Evolutionary conservation across 768 basidiomycete species (phyloP).

Genomic region (Agaricus sinodeliciosus): DNA sequence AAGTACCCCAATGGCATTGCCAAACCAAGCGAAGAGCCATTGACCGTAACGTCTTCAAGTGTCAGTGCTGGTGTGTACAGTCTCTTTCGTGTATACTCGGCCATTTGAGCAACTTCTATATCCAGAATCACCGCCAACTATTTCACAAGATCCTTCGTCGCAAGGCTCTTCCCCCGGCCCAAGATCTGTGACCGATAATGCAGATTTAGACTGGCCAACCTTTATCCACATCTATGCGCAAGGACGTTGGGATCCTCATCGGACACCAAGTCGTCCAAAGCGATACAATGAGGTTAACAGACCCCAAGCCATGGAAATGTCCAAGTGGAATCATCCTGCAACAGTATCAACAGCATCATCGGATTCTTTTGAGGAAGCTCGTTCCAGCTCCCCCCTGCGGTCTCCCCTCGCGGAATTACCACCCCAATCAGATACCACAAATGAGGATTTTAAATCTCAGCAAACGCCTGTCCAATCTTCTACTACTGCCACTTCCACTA

Average conservation of each 20-base stretch:
- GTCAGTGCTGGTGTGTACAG: constrained; percentile 2
- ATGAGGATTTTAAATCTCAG: background rate
- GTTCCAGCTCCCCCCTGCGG: background rate
- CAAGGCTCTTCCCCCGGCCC: constrained; percentile 1
- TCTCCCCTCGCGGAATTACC: background rate
- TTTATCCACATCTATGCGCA: constrained; percentile 73
- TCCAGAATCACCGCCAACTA: background rate
- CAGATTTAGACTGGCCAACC: constrained; percentile 58
- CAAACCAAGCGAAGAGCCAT: background rate
- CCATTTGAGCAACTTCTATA: background rate
- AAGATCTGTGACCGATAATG: constrained; percentile 9
- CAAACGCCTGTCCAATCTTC: background rate
- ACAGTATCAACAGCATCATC: constrained; percentile 1
- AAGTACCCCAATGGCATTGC: background rate
- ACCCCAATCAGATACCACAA: background rate
- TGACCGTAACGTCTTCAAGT: background rate
- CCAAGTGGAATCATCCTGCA: constrained; percentile 13
- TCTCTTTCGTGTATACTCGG: background rate
- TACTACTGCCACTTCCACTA: background rate
- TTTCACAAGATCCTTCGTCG: constrained; percentile 7
- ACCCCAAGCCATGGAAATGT: constrained; percentile 11
- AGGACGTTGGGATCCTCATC: constrained; percentile 77
- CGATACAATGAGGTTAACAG: constrained; percentile 8
- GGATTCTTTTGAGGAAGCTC: background rate
- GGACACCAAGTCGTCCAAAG: constrained; percentile 53